Base-by-base conservation (phyloP, 169 alveolate species). In the Plasmodium gaboni region DNA sequence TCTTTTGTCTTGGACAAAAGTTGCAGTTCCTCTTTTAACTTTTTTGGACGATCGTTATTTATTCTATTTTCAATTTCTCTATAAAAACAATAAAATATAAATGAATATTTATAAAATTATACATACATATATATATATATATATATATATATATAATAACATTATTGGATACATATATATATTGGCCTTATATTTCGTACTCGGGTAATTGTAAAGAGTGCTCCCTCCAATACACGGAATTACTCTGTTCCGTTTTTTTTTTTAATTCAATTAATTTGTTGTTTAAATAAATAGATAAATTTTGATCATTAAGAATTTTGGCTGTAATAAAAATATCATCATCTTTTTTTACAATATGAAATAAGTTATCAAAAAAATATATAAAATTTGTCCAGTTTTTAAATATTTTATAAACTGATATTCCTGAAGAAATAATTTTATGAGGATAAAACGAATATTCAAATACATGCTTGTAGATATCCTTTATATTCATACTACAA, bases 371-470 rank as follows among this genome's bases (percentile, higher is more conserved):
- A 80, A 80, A 80, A 28, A 80, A 80, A 22, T 80, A 32, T 13
- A 94, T 61, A 53, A 92, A 94, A 28, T 64, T 87, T 12, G 26
- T 44, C 96, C 96, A 94, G 22, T 73, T 50, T 19, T 92, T 89
- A 78, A 94, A 94, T 19, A 89, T 78, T 83, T 87, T 94, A 13
- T 90, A 78, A 9, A 94, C 61, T 42, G 96, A 94, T 26, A 92
- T 60, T 2, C 96, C 96, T 9, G 96, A 92, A 19, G 87, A 60
- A 67, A 87, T 85, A 73, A 94, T 87, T 73, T 92, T 93, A 24
- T 92, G 91, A 2, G 95, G 74, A 28, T 91, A 93, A 89, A 72
- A 94, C 42, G 88, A 76, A 73, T 92, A 92, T 60, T 94, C 96
- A 72, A 83, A 93, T 9, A 94, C 15, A 38, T 92, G 92, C 24